Conservation (phyloP, 2,329 filamentous ascomycete species). For the Colletotrichum sp. region DNA sequence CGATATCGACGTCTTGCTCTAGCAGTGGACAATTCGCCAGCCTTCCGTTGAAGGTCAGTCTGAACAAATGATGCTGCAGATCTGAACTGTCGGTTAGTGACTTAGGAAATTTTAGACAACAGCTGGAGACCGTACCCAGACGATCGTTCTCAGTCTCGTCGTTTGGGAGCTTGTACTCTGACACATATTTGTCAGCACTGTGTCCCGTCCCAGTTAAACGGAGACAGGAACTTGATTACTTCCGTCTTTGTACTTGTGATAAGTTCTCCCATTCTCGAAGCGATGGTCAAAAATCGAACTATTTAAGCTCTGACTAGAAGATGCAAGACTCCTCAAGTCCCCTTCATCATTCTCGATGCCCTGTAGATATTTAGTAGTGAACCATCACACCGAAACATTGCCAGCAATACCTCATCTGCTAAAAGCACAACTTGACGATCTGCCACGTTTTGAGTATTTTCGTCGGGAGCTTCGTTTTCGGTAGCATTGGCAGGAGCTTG, state of each 20-base stretch:
- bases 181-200: too few species aligned
- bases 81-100: conserved; percentile 20
- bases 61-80: conserved; percentile 39
- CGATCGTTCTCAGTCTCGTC: conserved; percentile 33
- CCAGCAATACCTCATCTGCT: too few species aligned
- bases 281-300: neutral
- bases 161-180: conserved; percentile 28
- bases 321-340: too few species aligned
- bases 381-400: too few species aligned
- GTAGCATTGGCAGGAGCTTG: too few species aligned
- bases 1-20: neutral
- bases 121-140: conserved; percentile 2
- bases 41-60: conserved; percentile 34
- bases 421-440: too few species aligned
- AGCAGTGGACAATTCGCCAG: conserved; percentile 19
- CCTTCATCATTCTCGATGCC: too few species aligned
- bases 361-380: too few species aligned
- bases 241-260: conserved; percentile 24
- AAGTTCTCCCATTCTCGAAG: conserved; percentile 8
- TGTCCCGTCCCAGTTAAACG: too few species aligned
- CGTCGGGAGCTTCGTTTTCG: too few species aligned
- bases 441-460: too few species aligned
- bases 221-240: conserved; percentile 11
- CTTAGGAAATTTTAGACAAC: too few species aligned
- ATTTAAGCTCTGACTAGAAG: neutral